Conservation (phyloP, 495 filamentous ascomycete genomes). For the Amorphotheca resinae region DNA sequence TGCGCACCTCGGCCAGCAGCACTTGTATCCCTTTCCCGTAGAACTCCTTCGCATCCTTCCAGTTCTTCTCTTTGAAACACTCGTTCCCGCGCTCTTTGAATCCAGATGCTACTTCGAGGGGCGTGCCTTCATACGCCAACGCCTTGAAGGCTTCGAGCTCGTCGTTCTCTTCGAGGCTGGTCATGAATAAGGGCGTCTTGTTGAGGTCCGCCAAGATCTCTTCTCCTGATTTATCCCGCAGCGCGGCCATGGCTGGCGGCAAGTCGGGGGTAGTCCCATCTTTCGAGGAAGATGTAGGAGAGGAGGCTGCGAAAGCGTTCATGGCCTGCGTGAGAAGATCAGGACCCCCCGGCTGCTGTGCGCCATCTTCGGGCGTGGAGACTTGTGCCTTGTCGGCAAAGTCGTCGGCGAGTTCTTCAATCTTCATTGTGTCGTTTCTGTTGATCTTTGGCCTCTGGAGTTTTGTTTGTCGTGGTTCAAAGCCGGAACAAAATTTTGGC, state of each 20-base stretch:
- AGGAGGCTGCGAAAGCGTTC: slow-evolving; percentile 5
- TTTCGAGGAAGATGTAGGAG: background rate
- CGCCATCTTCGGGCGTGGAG: slow-evolving; percentile 6
- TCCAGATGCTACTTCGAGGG: slow-evolving; percentile 60
- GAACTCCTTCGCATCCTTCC: slow-evolving; percentile 78
- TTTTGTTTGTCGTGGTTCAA: background rate
- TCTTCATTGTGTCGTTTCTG: slow-evolving; percentile 17
- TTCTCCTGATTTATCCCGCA: slow-evolving; percentile 49
- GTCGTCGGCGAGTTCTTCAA: slow-evolving; percentile 34
- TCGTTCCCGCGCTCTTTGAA: slow-evolving; percentile 91
- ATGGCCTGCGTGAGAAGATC: slow-evolving; percentile 18
- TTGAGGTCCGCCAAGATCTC: slow-evolving; percentile 67
- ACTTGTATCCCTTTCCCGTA: slow-evolving; percentile 73
- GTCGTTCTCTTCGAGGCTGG: slow-evolving; percentile 69
- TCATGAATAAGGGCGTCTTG: slow-evolving; percentile 89
- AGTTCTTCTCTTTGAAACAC: slow-evolving; percentile 57
- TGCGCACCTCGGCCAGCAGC: slow-evolving; percentile 43
- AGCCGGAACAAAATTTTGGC: slow-evolving; percentile 4
- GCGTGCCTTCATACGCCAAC: slow-evolving; percentile 82
- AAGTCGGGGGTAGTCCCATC: slow-evolving; percentile 20
- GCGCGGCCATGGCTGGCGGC: slow-evolving; percentile 36
- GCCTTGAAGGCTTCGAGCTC: slow-evolving; percentile 79
- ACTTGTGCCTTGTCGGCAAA: slow-evolving; percentile 3
- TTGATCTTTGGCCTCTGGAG: too few species aligned
- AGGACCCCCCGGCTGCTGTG: background rate